These are phyloP conservation scores for Yarrowia sp. DNA, from an alignment of 805 yeast genomes.

Conservation along the genomic window DNA sequence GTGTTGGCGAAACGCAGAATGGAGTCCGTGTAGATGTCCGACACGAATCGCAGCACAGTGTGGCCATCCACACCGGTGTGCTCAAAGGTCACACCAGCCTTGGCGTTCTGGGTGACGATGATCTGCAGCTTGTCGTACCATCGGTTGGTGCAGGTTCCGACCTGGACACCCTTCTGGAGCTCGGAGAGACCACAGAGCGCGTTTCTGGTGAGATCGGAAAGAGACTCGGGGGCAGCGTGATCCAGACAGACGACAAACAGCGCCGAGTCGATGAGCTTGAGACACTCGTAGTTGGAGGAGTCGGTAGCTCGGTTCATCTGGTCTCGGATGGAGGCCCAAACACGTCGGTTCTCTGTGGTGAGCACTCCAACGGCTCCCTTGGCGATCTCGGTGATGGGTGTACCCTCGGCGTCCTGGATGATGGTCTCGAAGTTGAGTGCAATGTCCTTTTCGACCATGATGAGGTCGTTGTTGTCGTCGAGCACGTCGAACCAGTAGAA, in stretches of 20 bases:
- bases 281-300: conserved; percentile 62
- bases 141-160: conserved; percentile 90
- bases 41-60: conserved; percentile 81
- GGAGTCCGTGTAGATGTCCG: conserved; percentile 89
- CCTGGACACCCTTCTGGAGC: conserved; percentile 80
- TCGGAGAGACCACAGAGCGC: conserved; percentile 83
- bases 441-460: conserved; percentile 72
- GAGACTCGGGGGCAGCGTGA: conserved; percentile 61
- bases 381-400: conserved; percentile 56
- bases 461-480: conserved; percentile 66
- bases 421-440: conserved; percentile 72
- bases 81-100: conserved; percentile 91
- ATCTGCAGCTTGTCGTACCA: conserved; percentile 93
- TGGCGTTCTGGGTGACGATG: conserved; percentile 82
- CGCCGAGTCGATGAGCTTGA: conserved; percentile 75
- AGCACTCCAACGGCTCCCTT: conserved; percentile 82
- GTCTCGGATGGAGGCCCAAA: conserved; percentile 78
- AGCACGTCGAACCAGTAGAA: conserved; percentile 94
- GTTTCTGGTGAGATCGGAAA: conserved; percentile 65
- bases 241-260: conserved; percentile 81
- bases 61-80: conserved; percentile 94
- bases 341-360: conserved; percentile 83
- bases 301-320: conserved; percentile 41
- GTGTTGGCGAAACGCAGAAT: conserved; percentile 81
- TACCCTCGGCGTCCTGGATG: conserved; percentile 62